Evolutionary conservation across 306 rosid species (phyloP).

Genomic region (Luffa acutangula): DNA sequence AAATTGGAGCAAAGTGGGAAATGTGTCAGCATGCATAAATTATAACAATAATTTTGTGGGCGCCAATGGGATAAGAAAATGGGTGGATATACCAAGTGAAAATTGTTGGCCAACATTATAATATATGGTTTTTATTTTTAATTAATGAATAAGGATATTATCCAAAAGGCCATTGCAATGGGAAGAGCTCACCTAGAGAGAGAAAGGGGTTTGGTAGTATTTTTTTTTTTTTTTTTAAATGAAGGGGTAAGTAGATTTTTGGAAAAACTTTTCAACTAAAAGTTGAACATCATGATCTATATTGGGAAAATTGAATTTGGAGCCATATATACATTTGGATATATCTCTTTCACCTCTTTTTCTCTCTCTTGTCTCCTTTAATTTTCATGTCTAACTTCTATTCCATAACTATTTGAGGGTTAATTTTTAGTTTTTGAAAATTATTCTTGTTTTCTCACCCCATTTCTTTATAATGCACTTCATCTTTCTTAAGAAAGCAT

Average conservation of each 20-base stretch:
- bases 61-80: background rate
- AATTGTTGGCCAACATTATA: background rate
- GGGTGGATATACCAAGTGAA: background rate
- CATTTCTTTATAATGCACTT: too few species aligned
- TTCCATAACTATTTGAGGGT: too few species aligned
- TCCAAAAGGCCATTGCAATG: background rate
- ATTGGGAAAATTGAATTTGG: background rate
- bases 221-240: too few species aligned
- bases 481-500: too few species aligned
- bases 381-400: too few species aligned
- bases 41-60: background rate
- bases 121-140: background rate
- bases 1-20: background rate
- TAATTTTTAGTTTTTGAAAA: too few species aligned
- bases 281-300: background rate
- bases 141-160: background rate
- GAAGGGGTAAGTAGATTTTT: background rate
- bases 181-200: too few species aligned
- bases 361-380: too few species aligned
- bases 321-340: too few species aligned
- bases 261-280: background rate
- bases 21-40: constrained; percentile 2
- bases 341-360: too few species aligned
- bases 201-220: background rate
- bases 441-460: too few species aligned